Percentiles rank a stretch among this genome's conserved stretches.
Evolutionary conservation across 2,329 filamentous ascomycete species (phyloP).

Genomic region (Hansfordia pulvinata): DNA sequence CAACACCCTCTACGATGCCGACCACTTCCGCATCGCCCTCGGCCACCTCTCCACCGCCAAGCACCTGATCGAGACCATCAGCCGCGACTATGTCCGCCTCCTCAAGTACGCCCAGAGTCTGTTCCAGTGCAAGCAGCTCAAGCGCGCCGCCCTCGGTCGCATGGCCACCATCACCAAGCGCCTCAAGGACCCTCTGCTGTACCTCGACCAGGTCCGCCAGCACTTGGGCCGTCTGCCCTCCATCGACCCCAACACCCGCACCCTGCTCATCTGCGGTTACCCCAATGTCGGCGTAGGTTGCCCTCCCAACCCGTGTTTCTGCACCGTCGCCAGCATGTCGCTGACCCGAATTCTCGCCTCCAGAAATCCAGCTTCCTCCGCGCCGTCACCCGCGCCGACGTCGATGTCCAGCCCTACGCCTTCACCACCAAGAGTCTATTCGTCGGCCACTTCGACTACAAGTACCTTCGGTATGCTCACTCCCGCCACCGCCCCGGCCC

Average conservation of each 20-base stretch:
- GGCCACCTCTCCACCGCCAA: conserved; percentile 94
- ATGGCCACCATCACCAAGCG: conserved; percentile 97
- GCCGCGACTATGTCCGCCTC: conserved; percentile 88
- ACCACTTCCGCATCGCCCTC: conserved; percentile 94
- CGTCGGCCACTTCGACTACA: conserved; percentile 96
- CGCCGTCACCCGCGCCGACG: conserved; percentile 85
- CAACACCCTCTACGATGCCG: conserved; percentile 96
- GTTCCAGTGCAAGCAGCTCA: conserved; percentile 98
- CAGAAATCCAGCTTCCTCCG: conserved; percentile 95
- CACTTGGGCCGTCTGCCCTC: conserved; percentile 92
- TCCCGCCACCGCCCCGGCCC: too few species aligned
- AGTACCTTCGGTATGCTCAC: conserved; percentile 80
- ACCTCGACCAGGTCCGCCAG: conserved; percentile 92
- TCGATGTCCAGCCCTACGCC: conserved; percentile 93
- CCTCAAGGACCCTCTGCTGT: conserved; percentile 85
- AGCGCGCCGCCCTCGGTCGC: conserved; percentile 86
- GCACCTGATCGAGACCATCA: conserved; percentile 90
- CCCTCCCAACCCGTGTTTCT: too few species aligned
- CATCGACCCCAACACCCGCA: conserved; percentile 97
- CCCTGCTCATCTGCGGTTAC: conserved; percentile 91
- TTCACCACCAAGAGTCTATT: conserved; percentile 98
- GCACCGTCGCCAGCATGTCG: too few species aligned
- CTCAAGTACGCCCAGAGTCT: conserved; percentile 94
- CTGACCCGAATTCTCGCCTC: too few species aligned
- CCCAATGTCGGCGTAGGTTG: conserved; percentile 94